Base-by-base conservation (phyloP, 208 protist genomes). In the Crithidia sp. region DNA sequence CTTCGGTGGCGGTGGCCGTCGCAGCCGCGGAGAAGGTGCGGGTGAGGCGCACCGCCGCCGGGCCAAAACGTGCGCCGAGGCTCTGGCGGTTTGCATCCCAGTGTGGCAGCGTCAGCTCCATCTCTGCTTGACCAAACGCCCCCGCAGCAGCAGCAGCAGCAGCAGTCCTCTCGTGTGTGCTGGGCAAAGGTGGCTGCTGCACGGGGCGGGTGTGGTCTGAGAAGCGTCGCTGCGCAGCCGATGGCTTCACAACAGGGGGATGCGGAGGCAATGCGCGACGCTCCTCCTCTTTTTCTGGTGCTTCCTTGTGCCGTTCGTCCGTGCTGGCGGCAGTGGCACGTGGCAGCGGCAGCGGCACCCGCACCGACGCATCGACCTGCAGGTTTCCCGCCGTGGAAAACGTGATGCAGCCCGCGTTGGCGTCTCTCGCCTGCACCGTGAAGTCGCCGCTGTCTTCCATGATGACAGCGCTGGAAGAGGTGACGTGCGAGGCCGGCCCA, bases 391-490 rank as follows among this genome's bases (percentile, higher is more conserved):
- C 74, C 5, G 84, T 88, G 59, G 80, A 71, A 66, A 90, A 95
- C 7, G 69, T 54, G 36, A 89, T 45, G 54, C 61, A 67, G n/a
- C 84, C 90, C 9, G 71, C 76, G 43, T 54, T 58, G 19, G 69
- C 57, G 64, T 86, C 53, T n/a, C 63, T 41, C 41, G 67, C 66
- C 54, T 79, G 79, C 28, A 92, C 67, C 0, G 72, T 71, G 59
- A 86, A 80, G 52, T 88, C 79, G 7, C 81, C 86, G 44, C 57
- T 71, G 0, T 93, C 86, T 54, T 93, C 87, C 52, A 85, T 57
- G 5, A 79, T 64, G 49, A 91, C 57, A 16, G 71, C 61, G 7
- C 86, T 65, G 8, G 74, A 79, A 40, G 74, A 79, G 16, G 53
- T 52, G 16, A 70, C 45, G 47, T 71, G 58, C 19, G 67, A 79